phyloP scores from a whole-genome alignment of 2,329 filamentous ascomycete species.

The Diaporthe eres region DNA sequence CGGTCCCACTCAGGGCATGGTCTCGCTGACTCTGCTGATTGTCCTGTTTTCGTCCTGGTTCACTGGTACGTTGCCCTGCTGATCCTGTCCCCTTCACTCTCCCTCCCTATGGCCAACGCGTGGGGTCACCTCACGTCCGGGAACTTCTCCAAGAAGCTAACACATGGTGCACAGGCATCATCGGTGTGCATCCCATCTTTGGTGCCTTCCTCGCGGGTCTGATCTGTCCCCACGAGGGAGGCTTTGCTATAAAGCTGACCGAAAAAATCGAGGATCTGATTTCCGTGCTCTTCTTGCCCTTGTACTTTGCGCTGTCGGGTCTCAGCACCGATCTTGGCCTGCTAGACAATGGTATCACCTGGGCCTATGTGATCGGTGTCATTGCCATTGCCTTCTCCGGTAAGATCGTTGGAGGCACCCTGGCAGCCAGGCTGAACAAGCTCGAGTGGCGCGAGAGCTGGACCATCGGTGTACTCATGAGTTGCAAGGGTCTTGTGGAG shows the following conservation, averaged over 20 bases:
- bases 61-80: conserved; percentile 62
- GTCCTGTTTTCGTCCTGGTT: conserved; percentile 87
- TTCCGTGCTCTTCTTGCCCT: conserved; percentile 84
- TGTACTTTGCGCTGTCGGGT: conserved; percentile 95
- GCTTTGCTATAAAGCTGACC: conserved; percentile 90
- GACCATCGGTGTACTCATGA: conserved; percentile 92
- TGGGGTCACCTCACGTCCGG: background rate
- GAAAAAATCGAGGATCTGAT: conserved; percentile 97
- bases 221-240: conserved; percentile 90
- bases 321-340: conserved; percentile 90
- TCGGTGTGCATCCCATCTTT: conserved; percentile 95
- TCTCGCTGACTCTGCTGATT: conserved; percentile 85
- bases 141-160: background rate
- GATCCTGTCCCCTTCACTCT: conserved; percentile 27
- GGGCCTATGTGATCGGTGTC: conserved; percentile 91
- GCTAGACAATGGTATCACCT: conserved; percentile 84
- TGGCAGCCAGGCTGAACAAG: conserved; percentile 82
- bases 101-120: conserved; percentile 24
- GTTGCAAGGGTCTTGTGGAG: conserved; percentile 95
- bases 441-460: conserved; percentile 92
- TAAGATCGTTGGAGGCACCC: conserved; percentile 86
- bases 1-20: conserved; percentile 87
- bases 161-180: conserved; percentile 67
- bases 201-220: conserved; percentile 91
- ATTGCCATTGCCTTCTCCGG: conserved; percentile 85